Base-by-base conservation (phyloP, 2,329 filamentous ascomycete species). In the Pseudovirgaria hyperparasitica region DNA sequence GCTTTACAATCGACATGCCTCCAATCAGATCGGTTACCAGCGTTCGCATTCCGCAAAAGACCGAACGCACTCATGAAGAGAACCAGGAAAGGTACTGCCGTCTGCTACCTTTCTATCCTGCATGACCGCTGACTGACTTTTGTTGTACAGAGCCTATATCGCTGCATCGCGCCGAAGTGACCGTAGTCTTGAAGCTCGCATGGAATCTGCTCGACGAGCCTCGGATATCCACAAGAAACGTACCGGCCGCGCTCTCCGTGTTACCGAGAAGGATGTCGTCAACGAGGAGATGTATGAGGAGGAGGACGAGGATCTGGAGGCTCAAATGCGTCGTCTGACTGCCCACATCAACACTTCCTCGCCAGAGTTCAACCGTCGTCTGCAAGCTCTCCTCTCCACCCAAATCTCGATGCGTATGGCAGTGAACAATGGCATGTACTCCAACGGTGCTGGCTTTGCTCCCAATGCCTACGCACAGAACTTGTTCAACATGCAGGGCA, bases 241-340 rank as follows among this genome's bases (percentile, higher is more conserved):
- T 11, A 93, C 86, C 0, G 87, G 86, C 20, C 80, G 84, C 40
- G 73, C 70, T 2, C 66, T 94, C 33, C 75, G 76, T 40, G 80
- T 94, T 31, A 85, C 78, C 15, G 79, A 86, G 52, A 71, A 90
- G 44, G 85, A 90, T 55, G 85, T 93, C 9, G 63, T 80, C 40
- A 85, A 82, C 36, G 86, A 93, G 50, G 84, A 92, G 50, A 92
- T 93, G 82, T 94, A 94, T 48, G 85, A 93, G 45, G 86, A 93
- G 52, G 82, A 92, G 45, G 85, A 92, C 28, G 82, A 92, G 40
- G 80, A 86, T 30, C 49, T 82, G 14, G 74, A 77, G 1, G 65
- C 72, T 33, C 71, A 73, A 28, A 80, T 75, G 45, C 65, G 72
- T 31, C 60, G 72, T 9, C 57, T 82, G 17, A 71, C 70, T 9